A percentile compares a stretch with the other conserved stretches of the same genome.
phyloP scores from a whole-genome alignment of 2,329 filamentous ascomycete species.

The Sodiomyces alkalinus region DNA sequence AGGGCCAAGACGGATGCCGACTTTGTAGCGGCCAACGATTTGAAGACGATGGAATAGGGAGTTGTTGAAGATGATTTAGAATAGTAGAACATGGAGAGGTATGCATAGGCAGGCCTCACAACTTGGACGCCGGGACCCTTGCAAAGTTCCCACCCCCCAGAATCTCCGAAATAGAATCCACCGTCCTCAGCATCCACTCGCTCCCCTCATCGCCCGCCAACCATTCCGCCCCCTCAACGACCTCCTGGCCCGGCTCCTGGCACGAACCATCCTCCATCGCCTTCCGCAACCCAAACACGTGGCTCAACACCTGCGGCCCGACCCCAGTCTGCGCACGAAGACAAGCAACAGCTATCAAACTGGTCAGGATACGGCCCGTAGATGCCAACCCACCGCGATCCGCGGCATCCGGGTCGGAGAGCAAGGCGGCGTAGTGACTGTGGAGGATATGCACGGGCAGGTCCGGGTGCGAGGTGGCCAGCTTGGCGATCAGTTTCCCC shows the following conservation, averaged over 20 bases:
- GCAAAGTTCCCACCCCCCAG: slow-evolving; percentile 28
- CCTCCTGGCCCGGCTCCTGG: slow-evolving; percentile 15
- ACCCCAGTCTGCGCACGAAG: slow-evolving; percentile 68
- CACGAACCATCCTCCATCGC: slow-evolving; percentile 52
- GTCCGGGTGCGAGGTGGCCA: slow-evolving; percentile 65
- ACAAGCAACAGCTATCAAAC: slow-evolving; percentile 58
- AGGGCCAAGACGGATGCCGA: slow-evolving; percentile 54
- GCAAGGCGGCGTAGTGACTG: slow-evolving; percentile 57
- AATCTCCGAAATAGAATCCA: slow-evolving; percentile 28
- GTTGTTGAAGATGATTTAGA: neutral
- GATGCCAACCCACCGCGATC: slow-evolving; percentile 28
- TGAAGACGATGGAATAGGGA: slow-evolving; percentile 31
- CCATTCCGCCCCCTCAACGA: slow-evolving; percentile 22
- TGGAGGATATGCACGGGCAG: slow-evolving; percentile 67
- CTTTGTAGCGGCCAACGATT: slow-evolving; percentile 44
- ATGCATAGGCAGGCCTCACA: no score
- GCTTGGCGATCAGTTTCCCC: slow-evolving; percentile 52
- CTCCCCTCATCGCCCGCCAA: slow-evolving; percentile 29
- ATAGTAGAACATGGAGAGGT: no score
- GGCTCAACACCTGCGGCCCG: slow-evolving; percentile 65
- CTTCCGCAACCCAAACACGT: slow-evolving; percentile 69
- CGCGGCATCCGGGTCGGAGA: slow-evolving; percentile 47
- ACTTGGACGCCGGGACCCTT: slow-evolving; percentile 11
- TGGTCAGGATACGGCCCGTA: slow-evolving; percentile 57
- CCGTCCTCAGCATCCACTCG: slow-evolving; percentile 28